phyloP scores from a whole-genome alignment of 768 basidiomycete genomes.

The Agaricus subrufescens region DNA sequence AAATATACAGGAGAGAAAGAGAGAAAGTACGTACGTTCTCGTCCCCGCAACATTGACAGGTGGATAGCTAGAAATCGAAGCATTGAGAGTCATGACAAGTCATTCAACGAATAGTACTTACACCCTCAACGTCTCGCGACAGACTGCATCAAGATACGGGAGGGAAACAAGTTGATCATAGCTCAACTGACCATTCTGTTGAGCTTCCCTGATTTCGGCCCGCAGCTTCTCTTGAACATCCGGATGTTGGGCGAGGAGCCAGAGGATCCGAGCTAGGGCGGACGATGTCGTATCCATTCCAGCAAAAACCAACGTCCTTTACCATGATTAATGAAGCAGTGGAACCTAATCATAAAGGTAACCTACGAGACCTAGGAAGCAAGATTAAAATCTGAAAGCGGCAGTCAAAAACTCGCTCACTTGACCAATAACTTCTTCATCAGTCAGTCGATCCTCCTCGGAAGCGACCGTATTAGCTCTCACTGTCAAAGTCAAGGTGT shows the following conservation, averaged over 20 bases:
- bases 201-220: slow-evolving; percentile 18
- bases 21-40: slow-evolving; percentile 14
- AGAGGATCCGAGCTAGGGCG: slow-evolving; percentile 16
- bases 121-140: slow-evolving; percentile 32
- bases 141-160: slow-evolving; percentile 32
- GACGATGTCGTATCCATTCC: slow-evolving; percentile 21
- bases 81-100: not conserved
- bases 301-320: slow-evolving; percentile 20
- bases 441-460: slow-evolving; percentile 27
- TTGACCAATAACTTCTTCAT: slow-evolving; percentile 29
- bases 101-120: slow-evolving; percentile 13
- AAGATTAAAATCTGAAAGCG: not conserved
- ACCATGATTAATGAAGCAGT: not conserved
- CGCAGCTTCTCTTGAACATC: slow-evolving; percentile 19
- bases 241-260: slow-evolving; percentile 14
- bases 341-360: not conserved
- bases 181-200: slow-evolving; percentile 23
- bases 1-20: too few relatives aligned
- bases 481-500: slow-evolving; percentile 19
- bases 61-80: slow-evolving; percentile 11
- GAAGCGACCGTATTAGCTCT: slow-evolving; percentile 26
- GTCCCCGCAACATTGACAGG: slow-evolving; percentile 17
- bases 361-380: not conserved
- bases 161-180: slow-evolving; percentile 34
- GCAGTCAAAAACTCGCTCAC: slow-evolving; percentile 13